phyloP scores from a whole-genome alignment of 2,329 filamentous ascomycete genomes.

The Fusarium austroafricanum region DNA sequence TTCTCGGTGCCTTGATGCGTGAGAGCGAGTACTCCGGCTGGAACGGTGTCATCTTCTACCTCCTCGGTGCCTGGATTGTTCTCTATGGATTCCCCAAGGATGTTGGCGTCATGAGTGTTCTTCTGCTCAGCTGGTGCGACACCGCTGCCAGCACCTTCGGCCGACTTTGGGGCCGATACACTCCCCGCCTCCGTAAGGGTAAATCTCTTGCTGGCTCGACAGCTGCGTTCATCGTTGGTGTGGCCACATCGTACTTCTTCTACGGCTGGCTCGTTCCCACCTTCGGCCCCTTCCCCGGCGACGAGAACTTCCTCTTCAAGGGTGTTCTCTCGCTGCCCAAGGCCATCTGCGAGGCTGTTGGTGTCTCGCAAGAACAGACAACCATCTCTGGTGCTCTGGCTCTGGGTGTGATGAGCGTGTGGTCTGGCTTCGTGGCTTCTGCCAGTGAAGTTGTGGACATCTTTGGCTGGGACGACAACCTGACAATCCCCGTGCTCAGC shows the following conservation, averaged over 20 bases:
- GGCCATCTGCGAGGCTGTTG: constrained; percentile 67
- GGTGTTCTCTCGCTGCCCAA: constrained; percentile 78
- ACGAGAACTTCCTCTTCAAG: constrained; percentile 81
- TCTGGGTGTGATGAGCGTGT: constrained; percentile 82
- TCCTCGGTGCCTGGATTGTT: constrained; percentile 88
- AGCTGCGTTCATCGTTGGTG: constrained; percentile 84
- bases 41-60: constrained; percentile 97
- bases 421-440: constrained; percentile 89
- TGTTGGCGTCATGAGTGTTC: constrained; percentile 86
- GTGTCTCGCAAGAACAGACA: constrained; percentile 67
- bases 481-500: constrained; percentile 94
- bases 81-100: constrained; percentile 93
- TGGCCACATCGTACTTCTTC: constrained; percentile 85
- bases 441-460: constrained; percentile 91
- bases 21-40: constrained; percentile 94
- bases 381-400: constrained; percentile 78
- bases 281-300: constrained; percentile 73
- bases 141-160: constrained; percentile 97
- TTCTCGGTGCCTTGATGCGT: constrained; percentile 91
- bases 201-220: constrained; percentile 93
- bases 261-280: constrained; percentile 86
- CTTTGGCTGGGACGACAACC: constrained; percentile 96
- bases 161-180: constrained; percentile 88
- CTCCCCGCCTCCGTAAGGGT: constrained; percentile 82
- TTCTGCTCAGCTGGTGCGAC: constrained; percentile 97